Base-by-base conservation (phyloP, 1,284 basidiomycete species). In the Sanguinoderma infundibulare region DNA sequence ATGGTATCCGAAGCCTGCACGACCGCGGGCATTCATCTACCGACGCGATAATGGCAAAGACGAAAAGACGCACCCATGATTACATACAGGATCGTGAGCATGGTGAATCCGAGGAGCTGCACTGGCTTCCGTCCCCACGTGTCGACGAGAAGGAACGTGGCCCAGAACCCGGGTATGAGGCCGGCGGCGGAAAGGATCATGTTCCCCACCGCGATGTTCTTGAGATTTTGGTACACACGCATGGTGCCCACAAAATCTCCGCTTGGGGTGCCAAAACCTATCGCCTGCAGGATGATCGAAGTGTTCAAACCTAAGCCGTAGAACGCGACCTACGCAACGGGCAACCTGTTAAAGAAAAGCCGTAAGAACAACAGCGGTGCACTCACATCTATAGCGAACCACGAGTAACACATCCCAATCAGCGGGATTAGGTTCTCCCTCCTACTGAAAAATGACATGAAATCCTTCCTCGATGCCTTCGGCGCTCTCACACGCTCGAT, bases 261-360 rank as follows among this genome's bases (percentile, higher is more conserved):
- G 36, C 63, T 44, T 5, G 83, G 75, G 26, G 76, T 75, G 52
- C 85, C 84, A 69, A 86, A 87, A 61, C 83, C 84, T 65, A 89
- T 88, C 24, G 83, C 78, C 55, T 75, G 65, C 17, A 88, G 75
- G 61, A 89, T 84, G 72, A 87, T 87, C 52, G 85, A 84, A 6
- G 88, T 90, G 80, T 95, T 95, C 61, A 95, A 81, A 60, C 91
- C 89, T 44, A 95, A 83, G 63, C 92, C 93, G 76, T 94, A 94
- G 80, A 95, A 95, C 32, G 88, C 87, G 75, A 94, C 86, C 84
- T 94, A 75, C 0, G 46, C 77, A 64, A 42, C 59, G 55, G 38
- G n/a, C n/a, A n/a, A 15, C 22, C 12, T 15, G 10, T 30, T 5
- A 62, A 47, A 59, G 59, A 57, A 40, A 7, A 36, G 15, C 17